Percentiles rank a stretch among this genome's conserved stretches.
Conservation (phyloP, 371 early-diverging fungal genomes). For the Mucor saturninus region DNA sequence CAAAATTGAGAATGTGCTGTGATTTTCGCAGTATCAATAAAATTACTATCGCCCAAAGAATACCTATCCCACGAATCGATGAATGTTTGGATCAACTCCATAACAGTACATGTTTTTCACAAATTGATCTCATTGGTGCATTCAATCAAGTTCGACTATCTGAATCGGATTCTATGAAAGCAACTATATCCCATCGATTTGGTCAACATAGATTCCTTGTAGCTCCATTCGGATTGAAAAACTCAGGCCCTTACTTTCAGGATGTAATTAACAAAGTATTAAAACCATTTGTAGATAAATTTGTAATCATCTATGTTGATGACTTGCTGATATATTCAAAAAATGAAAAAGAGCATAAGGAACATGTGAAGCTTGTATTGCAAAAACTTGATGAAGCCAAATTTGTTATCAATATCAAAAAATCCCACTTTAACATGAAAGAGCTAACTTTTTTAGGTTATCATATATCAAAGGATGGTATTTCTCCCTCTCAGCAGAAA, state of each 20-base stretch:
- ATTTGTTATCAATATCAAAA: too few species aligned
- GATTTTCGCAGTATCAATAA: slow-evolving; percentile 48
- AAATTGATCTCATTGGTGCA: slow-evolving; percentile 40
- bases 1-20: slow-evolving; percentile 43
- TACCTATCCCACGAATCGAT: too few species aligned
- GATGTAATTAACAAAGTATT: slow-evolving; percentile 36
- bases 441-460: slow-evolving; percentile 51
- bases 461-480: slow-evolving; percentile 32
- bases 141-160: slow-evolving; percentile 39
- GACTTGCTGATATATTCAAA: slow-evolving; percentile 48
- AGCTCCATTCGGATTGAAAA: slow-evolving; percentile 56
- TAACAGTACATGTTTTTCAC: slow-evolving; percentile 9
- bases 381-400: slow-evolving; percentile 31
- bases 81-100: slow-evolving; percentile 36
- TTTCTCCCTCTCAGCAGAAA: slow-evolving; percentile 29
- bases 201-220: slow-evolving; percentile 50
- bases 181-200: slow-evolving; percentile 8
- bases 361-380: slow-evolving; percentile 42
- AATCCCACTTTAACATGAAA: slow-evolving; percentile 50
- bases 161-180: slow-evolving; percentile 1
- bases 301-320: slow-evolving; percentile 54
- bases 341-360: slow-evolving; percentile 40
- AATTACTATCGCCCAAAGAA: slow-evolving; percentile 46
- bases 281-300: slow-evolving; percentile 33
- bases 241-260: slow-evolving; percentile 42